phyloP scores from a whole-genome alignment of 176 grass and related monocot species.

The Cocos nucifera region DNA sequence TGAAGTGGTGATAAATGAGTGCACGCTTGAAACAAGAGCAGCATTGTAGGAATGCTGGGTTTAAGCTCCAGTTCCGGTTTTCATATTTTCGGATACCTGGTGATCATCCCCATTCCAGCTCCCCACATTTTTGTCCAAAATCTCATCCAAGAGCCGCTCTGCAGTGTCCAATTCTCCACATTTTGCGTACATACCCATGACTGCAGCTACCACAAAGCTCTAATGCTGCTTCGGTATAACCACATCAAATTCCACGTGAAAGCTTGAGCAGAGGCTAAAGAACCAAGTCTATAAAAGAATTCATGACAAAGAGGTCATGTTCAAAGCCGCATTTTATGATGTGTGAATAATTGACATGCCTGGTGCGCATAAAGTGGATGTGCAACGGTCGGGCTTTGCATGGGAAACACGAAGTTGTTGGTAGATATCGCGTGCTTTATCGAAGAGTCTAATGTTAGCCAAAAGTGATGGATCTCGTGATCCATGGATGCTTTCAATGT shows the following conservation, averaged over 20 bases:
- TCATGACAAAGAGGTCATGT: neutral
- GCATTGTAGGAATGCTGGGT: conserved; percentile 8
- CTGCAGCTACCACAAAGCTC: neutral
- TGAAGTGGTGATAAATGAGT: neutral
- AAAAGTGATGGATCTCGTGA: too few species aligned
- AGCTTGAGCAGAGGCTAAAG: neutral
- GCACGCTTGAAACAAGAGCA: conserved; percentile 1
- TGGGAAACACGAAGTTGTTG: too few species aligned
- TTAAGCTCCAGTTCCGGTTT: neutral
- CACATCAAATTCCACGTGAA: conserved; percentile 9
- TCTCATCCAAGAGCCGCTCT: neutral
- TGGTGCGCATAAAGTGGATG: neutral
- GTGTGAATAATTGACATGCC: neutral
- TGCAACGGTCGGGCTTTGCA: neutral
- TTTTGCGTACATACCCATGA: conserved; percentile 1
- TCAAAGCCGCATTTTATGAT: neutral
- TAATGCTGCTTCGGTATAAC: neutral
- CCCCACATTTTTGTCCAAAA: neutral
- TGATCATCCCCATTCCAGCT: conserved; percentile 6
- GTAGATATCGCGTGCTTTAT: too few species aligned
- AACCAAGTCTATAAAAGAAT: neutral
- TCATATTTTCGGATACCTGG: neutral
- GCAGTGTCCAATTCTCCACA: conserved; percentile 5
- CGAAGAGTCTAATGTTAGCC: too few species aligned
- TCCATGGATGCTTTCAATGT: too few species aligned